Conservation (phyloP, 306 rosid genomes). For the Abrus pulchellus region DNA sequence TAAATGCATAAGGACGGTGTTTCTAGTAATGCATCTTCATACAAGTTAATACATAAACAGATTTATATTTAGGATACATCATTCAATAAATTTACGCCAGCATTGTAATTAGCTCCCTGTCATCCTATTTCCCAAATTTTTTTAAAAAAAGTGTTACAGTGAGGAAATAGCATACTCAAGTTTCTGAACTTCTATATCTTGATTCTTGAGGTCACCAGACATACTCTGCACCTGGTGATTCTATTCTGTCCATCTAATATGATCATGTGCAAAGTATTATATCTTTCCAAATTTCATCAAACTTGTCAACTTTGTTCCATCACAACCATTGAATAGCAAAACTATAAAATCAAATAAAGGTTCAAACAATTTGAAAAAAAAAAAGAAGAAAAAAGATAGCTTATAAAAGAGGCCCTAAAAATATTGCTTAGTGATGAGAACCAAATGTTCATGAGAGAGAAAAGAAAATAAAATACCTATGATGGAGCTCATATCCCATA, state of each 20-base stretch:
- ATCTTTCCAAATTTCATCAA: background rate
- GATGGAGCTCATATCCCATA: background rate
- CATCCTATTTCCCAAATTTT: background rate
- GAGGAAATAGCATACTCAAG: background rate
- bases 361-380: background rate
- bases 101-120: background rate
- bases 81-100: background rate
- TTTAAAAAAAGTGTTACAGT: background rate
- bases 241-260: background rate
- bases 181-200: background rate
- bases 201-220: no score
- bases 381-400: background rate
- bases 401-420: background rate
- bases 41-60: background rate
- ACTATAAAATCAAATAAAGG: background rate
- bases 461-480: background rate
- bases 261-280: background rate
- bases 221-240: background rate
- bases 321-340: background rate
- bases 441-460: background rate
- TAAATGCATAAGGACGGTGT: background rate
- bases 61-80: background rate
- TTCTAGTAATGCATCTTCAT: slow-evolving; percentile 12
- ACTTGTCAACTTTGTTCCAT: background rate
- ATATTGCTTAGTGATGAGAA: background rate